Evolutionary conservation across 495 filamentous ascomycete genomes (phyloP), one percentile per base, ranked within the genome.

Genomic region (Podospora comata): DNA sequence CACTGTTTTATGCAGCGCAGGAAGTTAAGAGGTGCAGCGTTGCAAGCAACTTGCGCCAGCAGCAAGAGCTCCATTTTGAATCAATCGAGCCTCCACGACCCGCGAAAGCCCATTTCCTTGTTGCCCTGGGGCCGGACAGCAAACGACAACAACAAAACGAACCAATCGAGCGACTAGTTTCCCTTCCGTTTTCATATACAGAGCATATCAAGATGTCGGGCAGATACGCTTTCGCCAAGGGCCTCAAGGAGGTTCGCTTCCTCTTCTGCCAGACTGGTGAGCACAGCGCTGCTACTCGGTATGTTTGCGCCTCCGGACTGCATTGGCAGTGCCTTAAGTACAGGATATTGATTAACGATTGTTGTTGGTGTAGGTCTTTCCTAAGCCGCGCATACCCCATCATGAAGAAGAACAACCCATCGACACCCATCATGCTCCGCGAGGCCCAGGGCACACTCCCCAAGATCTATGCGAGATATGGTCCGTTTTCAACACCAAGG

Each of bases 321-420:
- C 7, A 32, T 32, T 32, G 7, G 15, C 39, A 48, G 39, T 48
- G 1, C 15, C 9, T 16, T 48, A 48, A 48, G 39, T 16, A 13
- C 2, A 48, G 39, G 15, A 48, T 18, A 16, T 44, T 5, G 62
- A 59, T 62, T 69, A 60, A 71, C 53, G 6, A 27, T 26, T 68
- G n/a, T n/a, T 4, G 23, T 16, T 11, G n/a, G n/a, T 60, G 56
- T 75, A 99, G 95, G 79, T 87, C 90, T 15, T 99, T 99, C 85
- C 84, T 99, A 62, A 88, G 89, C 67, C 88, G 91, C 78, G 91
- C 94, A 65, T 99, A 99, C 81, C 96, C 95, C 5, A 94, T 91
- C 72, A 98, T 99, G 94, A 99, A 99, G 87, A 96, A 96, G 86
- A 89, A 95, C 84, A 98, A 99, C 82, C 95, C 95, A 11, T 81